Conservation (phyloP, 2,329 filamentous ascomycete genomes). For the Ilyonectria destructans region DNA sequence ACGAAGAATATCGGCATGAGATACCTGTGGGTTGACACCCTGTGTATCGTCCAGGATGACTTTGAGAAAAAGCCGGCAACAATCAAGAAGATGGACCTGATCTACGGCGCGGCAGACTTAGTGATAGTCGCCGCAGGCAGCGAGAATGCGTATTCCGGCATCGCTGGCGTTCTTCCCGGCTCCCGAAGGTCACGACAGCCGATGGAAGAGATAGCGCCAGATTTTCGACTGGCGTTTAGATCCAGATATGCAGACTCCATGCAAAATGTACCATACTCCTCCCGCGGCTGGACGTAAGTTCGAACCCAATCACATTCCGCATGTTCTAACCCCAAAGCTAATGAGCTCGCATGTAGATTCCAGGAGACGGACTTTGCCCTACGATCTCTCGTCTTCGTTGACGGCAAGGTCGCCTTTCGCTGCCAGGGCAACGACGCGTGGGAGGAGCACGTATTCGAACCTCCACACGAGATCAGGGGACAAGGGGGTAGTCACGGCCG, state of each 20-base stretch:
- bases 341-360: background rate
- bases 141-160: background rate
- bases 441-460: background rate
- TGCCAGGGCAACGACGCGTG: background rate
- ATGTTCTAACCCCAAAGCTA: too few species aligned
- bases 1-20: conserved; percentile 10
- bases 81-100: background rate
- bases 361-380: background rate
- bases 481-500: background rate
- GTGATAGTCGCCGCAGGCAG: background rate
- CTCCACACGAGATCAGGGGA: background rate
- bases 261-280: background rate
- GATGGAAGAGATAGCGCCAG: background rate
- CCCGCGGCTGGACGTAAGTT: background rate
- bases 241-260: background rate
- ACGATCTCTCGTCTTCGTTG: background rate
- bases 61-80: background rate
- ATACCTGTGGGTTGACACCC: conserved; percentile 32
- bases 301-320: too few species aligned
- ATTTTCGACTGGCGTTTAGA: background rate
- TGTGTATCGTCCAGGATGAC: conserved; percentile 31
- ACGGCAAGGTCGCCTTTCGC: background rate
- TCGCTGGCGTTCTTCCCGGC: background rate
- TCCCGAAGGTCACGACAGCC: background rate
- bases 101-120: background rate